These are phyloP conservation scores for Geotrichum reessii DNA, from an alignment of 1,139 yeast genomes.

Conservation along the genomic window DNA sequence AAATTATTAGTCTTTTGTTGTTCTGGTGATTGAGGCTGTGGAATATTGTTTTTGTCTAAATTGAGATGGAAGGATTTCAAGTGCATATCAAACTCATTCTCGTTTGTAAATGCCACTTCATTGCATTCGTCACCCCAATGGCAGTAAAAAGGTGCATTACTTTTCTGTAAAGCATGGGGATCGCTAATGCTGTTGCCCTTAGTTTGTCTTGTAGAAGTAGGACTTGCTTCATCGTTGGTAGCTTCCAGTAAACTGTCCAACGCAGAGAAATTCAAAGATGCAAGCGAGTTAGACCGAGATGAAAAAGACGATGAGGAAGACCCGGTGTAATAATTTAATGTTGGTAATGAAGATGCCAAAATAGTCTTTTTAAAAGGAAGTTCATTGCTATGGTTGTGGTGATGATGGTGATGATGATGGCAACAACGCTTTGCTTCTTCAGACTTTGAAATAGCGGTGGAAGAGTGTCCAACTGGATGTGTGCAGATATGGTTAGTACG, in stretches of 20 bases:
- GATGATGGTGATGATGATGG: conserved; percentile 3
- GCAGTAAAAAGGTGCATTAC: conserved; percentile 28
- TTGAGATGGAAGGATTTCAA: conserved; percentile 23
- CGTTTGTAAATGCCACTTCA: conserved; percentile 29
- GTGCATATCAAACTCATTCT: conserved; percentile 32
- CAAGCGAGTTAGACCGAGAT: conserved; percentile 10
- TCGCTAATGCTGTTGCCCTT: background rate
- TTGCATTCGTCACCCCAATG: conserved; percentile 37
- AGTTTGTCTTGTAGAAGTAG: background rate
- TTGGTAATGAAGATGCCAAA: background rate
- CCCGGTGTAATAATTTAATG: background rate
- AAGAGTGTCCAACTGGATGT: background rate
- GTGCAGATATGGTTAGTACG: background rate
- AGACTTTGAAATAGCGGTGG: background rate
- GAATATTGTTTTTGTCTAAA: background rate
- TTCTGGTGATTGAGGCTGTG: background rate
- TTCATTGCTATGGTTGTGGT: background rate
- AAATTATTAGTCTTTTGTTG: conserved; percentile 10
- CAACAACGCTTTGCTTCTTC: background rate
- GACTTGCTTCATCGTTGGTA: background rate
- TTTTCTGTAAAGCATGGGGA: background rate
- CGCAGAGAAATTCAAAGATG: background rate
- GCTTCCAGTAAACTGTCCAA: background rate
- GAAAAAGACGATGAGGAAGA: conserved; percentile 6
- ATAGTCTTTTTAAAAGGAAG: background rate